Base-by-base conservation (phyloP, 768 basidiomycete genomes). In the Tephrocybe sp. region DNA sequence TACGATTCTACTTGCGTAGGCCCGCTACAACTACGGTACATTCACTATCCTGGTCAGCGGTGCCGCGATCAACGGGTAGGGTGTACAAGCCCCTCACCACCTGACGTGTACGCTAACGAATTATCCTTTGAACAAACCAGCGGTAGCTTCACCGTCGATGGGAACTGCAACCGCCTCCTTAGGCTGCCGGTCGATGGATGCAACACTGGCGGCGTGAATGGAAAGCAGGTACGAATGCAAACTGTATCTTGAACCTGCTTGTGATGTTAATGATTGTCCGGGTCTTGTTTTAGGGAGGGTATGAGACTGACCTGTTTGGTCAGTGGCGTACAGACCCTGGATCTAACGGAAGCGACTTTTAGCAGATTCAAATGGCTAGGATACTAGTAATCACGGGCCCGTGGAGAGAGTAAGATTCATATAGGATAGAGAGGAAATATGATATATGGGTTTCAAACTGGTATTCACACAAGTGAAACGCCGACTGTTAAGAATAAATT, bases 111-210 rank as follows among this genome's bases (percentile, higher is more conserved):
- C 26, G 26, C 26, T 26, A 4, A 22, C 17, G 39, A 17, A 3
- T 20, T 2, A 10, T 22, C 5, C 5, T 22, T 7, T 4, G 17
- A n/a, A 22, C 17, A 8, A 40, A 44, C 44, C 26, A 44, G 50
- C 13, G 54, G 56, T 33, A 17, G 11, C 22, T 60, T 55, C 45
- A 48, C 32, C 13, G 50, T 58, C 38, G 59, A 58, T 19, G 54
- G 56, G 13, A 60, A 60, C 35, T 60, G 59, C 35, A 60, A 60
- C 49, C 46, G 59, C 12, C 59, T 60, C 32, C 59, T 60, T 36
- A 51, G 59, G 5, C 26, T 45, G 13, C 59, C 59, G 3, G 42
- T 58, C 17, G 59, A 60, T 34, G 8, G 45, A 16, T 60, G 59
- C 42, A 56, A 60, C 39, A 60, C 59, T 17, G 20, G 45, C 17